Percentiles rank a stretch among this genome's conserved stretches.
Conservation (phyloP, 768 basidiomycete species). For the Rhizopogon sp. region DNA sequence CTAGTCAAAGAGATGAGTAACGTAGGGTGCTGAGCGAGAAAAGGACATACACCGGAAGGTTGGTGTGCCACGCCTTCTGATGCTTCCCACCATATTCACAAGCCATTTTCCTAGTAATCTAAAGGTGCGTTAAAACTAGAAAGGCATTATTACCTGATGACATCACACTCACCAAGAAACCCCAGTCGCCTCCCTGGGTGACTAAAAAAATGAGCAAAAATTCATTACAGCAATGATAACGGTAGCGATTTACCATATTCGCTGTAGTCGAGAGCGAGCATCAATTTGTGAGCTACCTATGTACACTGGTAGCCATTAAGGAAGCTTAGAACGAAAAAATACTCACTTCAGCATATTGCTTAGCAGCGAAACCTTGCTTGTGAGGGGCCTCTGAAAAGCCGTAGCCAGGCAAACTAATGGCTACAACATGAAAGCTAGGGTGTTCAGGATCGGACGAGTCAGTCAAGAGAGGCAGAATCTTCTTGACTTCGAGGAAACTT, state of each 20-base stretch:
- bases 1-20: background rate
- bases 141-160: background rate
- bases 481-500: conserved; percentile 29
- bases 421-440: conserved; percentile 61
- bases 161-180: conserved; percentile 26
- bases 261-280: conserved; percentile 26
- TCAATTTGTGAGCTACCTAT: conserved; percentile 43
- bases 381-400: conserved; percentile 56
- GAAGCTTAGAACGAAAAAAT: background rate
- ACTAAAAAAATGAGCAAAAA: conserved; percentile 18
- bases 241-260: conserved; percentile 1
- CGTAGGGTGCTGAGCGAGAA: background rate
- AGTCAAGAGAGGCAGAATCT: conserved; percentile 47
- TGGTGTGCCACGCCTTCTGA: conserved; percentile 31
- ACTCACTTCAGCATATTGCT: conserved; percentile 51
- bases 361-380: conserved; percentile 42
- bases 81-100: conserved; percentile 20
- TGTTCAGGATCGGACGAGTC: conserved; percentile 31
- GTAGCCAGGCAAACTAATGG: conserved; percentile 26
- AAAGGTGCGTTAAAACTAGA: background rate
- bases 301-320: conserved; percentile 3
- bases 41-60: conserved; percentile 21
- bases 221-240: background rate
- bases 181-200: conserved; percentile 47
- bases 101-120: conserved; percentile 25